These are phyloP conservation scores for Fusarium mundagurra DNA, from an alignment of 2,329 filamentous ascomycete genomes.

Conservation along the genomic window DNA sequence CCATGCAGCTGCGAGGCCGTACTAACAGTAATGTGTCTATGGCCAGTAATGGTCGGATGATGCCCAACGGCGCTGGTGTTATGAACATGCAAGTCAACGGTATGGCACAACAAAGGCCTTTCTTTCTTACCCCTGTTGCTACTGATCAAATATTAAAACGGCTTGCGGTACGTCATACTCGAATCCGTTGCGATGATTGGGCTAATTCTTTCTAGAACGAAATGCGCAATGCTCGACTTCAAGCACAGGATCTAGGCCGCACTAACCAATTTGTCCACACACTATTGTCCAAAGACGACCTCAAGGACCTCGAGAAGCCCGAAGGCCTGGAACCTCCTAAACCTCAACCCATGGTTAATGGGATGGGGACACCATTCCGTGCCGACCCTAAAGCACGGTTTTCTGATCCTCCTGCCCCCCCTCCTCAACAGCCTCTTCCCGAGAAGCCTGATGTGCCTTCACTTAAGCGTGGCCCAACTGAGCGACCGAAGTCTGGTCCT, in stretches of 20 bases:
- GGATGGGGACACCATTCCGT: constrained; percentile 66
- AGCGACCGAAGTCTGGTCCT: constrained; percentile 71
- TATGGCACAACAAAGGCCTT: constrained; percentile 79
- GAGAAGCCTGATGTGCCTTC: constrained; percentile 88
- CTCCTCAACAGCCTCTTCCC: constrained; percentile 90
- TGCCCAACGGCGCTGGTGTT: constrained; percentile 53
- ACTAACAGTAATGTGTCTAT: constrained; percentile 74
- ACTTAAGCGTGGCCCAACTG: constrained; percentile 79
- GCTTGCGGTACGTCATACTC: constrained; percentile 46
- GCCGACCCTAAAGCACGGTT: constrained; percentile 84
- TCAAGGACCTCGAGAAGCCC: constrained; percentile 67
- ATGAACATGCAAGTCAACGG: constrained; percentile 64
- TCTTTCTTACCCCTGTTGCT: constrained; percentile 88
- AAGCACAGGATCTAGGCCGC: constrained; percentile 84
- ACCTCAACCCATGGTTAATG: constrained; percentile 58
- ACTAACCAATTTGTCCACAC: constrained; percentile 84
- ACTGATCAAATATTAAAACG: constrained; percentile 92
- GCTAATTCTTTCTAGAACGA: constrained; percentile 71
- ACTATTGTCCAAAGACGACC: constrained; percentile 76
- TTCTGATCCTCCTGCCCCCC: constrained; percentile 91
- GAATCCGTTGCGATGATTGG: not conserved
- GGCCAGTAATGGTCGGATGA: constrained; percentile 69
- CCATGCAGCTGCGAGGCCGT: constrained; percentile 76
- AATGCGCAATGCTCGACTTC: constrained; percentile 88
- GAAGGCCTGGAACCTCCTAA: constrained; percentile 61